Base-by-base conservation (phyloP, 2,329 filamentous ascomycete species). In the Fusarium nanum region DNA sequence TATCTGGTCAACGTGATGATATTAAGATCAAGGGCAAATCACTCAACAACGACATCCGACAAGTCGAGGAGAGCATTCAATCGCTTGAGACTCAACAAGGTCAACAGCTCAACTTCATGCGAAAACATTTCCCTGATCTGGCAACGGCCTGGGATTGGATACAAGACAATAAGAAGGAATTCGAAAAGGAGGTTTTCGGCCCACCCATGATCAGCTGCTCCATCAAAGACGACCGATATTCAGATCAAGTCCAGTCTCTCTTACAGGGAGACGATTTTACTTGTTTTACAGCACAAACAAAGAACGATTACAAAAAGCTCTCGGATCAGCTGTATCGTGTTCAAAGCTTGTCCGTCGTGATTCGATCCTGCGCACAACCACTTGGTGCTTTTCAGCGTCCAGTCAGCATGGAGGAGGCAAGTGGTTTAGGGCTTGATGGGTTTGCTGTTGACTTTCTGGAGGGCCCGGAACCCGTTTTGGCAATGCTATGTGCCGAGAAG, bases 121-220 rank as follows among this genome's bases (percentile, higher is more conserved):
- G 83, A 55, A 84, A 77, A 8, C 18, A 86, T 1, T 91, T 90
- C 13, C 77, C 77, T 0, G 92, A 98, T 60, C 88, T 91, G 4
- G 86, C 87, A 13, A 83, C 77, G 70, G 93, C 90, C 4, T 97
- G 93, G 89, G 85, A 90, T 44, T 99, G 95, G 94, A 86, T 98
- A 54, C 87, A 93, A 75, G 79, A 88, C 4, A 89, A 99, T 76
- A 86, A 86, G 63, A 77, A 85, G 57, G 79, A 86, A 50, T 96
- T 98, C 69, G 87, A 92, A 75, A 89, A 91, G 70, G 86, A 91
- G 61, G 90, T 98, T 7, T 93, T 92, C 76, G 93, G 92, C 0
- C 94, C 94, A 8, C 90, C 94, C 0, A 88, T 96, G 75, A 83
- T 97, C 32, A 91, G 87, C 61, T 97, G 94, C 79, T 92, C 91